Percentiles rank a stretch among this genome's conserved stretches.
Conservation (phyloP, 805 yeast genomes). For the Saccharomycopsis fibuligera region DNA sequence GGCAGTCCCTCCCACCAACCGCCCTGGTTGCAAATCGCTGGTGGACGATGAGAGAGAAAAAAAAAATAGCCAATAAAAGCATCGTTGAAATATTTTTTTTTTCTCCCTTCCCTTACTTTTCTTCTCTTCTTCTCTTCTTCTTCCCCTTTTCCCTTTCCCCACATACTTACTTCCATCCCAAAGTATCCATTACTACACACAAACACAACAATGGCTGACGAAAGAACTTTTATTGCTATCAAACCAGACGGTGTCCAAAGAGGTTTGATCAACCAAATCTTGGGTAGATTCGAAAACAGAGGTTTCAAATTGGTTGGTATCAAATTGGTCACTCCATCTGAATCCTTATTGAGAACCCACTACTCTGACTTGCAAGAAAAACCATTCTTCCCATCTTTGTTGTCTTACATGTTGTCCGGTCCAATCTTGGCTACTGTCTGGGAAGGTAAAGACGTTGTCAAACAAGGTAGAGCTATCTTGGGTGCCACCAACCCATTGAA, state of each 20-base stretch:
- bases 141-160: no score
- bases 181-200: no score
- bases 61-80: no score
- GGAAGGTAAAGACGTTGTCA: slow-evolving; percentile 99
- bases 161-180: no score
- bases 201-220: slow-evolving; percentile 36
- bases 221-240: slow-evolving; percentile 88
- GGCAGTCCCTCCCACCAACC: no score
- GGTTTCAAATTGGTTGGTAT: slow-evolving; percentile 97
- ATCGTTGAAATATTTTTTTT: no score
- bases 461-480: slow-evolving; percentile 94
- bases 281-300: slow-evolving; percentile 91
- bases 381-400: slow-evolving; percentile 97
- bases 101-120: no score
- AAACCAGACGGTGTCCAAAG: slow-evolving; percentile 99
- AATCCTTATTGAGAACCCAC: slow-evolving; percentile 83
- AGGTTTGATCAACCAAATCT: slow-evolving; percentile 85
- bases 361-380: slow-evolving; percentile 91
- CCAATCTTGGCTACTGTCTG: slow-evolving; percentile 99
- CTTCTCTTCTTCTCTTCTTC: no score
- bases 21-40: no score
- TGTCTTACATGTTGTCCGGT: slow-evolving; percentile 95
- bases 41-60: no score
- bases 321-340: slow-evolving; percentile 84
- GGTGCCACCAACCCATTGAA: slow-evolving; percentile 99